Base-by-base conservation (phyloP, 139 green algal genomes). In the Micractinium sp. region DNA sequence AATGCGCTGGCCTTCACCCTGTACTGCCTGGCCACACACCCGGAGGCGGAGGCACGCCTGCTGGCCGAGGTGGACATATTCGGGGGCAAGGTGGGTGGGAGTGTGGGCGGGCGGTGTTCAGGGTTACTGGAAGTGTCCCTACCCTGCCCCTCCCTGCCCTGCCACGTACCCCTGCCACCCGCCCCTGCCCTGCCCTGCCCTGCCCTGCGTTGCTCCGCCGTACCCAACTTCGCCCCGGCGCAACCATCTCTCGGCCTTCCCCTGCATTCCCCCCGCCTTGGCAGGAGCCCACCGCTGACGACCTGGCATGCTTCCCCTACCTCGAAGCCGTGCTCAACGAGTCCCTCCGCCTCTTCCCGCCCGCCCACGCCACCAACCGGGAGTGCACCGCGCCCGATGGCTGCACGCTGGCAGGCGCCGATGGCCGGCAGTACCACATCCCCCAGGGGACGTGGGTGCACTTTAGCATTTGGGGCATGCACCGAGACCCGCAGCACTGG, bases 21-120 rank as follows among this genome's bases (percentile, higher is more conserved):
- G 13, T 88, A 88, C 85, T 69, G 84, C 69, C 82, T 93, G 35
- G 82, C 67, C 67, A 76, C 67, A 27, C 77, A 93, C 60, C 89
- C 90, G 1, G 74, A 88, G 47, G 83, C 71, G 13, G 81, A 92
- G 81, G 66, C 74, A 22, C 41, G 39, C 27, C 82, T 93, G 67
- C 76, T 90, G 66, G 82, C 63, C 3, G 91, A 93, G 39, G 63
- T 93, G 19, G 90, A 93, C 66, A 81, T 67, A 0, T 89, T 92
- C 82, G 90, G 90, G 0, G 82, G 75, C 41, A 76, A 88, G 79
- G 81, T 85, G 61, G 2, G 84, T 18, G 29, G 38, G 80, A 38
- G n/a, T n/a, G n/a, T n/a, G n/a, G n/a, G n/a, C n/a, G n/a, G 78
- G 15, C 33, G 18, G 33, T 81, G 7, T 56, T 16, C 7, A 56